Percentiles rank a stretch among this genome's conserved stretches.
Evolutionary conservation across 768 basidiomycete genomes (phyloP).

Genomic region (Tricholoma terreum): DNA sequence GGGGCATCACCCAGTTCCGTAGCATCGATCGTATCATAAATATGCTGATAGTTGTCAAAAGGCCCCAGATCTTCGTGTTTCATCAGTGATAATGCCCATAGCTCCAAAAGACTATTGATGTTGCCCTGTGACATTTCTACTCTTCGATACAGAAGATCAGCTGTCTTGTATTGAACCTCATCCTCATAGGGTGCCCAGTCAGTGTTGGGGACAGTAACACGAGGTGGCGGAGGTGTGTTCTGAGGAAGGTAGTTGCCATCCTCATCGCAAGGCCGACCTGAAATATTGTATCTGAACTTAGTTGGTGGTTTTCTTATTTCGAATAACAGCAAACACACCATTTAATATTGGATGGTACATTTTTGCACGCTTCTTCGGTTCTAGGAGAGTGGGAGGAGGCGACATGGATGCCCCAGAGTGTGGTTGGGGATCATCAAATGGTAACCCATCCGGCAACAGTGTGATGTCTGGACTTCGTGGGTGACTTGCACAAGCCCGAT

Average conservation of each 20-base stretch:
- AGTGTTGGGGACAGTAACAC: too few species aligned
- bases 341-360: not conserved
- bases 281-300: not conserved
- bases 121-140: slow-evolving; percentile 15
- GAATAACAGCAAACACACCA: not conserved
- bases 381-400: not conserved
- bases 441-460: not conserved
- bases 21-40: slow-evolving; percentile 26
- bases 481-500: not conserved
- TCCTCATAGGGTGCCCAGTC: slow-evolving; percentile 3
- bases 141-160: slow-evolving; percentile 16
- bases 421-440: not conserved
- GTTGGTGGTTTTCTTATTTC: not conserved
- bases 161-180: slow-evolving; percentile 15
- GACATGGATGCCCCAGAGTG: not conserved
- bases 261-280: slow-evolving; percentile 4
- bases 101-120: slow-evolving; percentile 11
- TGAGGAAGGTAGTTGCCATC: slow-evolving; percentile 1
- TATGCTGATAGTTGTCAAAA: slow-evolving; percentile 13
- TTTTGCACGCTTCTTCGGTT: not conserved
- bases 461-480: not conserved
- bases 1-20: slow-evolving; percentile 15
- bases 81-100: slow-evolving; percentile 13
- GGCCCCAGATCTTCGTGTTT: slow-evolving; percentile 14
- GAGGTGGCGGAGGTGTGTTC: slow-evolving; percentile 1